Evolutionary conservation across 106 monocot species (phyloP), one percentile per base, ranked within the genome.

Genomic region (Dendrobium officinale): DNA sequence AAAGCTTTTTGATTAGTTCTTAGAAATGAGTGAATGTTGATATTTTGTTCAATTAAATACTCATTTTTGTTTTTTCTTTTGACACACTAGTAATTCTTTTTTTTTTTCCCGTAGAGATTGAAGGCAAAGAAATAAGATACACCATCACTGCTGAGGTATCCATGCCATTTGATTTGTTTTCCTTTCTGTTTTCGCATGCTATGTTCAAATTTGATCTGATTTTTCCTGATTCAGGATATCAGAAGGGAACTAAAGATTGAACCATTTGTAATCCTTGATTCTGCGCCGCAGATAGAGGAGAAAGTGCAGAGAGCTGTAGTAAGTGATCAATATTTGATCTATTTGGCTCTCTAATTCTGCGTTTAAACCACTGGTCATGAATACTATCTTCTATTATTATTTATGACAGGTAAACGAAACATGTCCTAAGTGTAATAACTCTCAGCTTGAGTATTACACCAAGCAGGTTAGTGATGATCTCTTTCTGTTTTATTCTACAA

Each of bases 381-480:
- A 72, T 2, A 42, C 44, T 27, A 11, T 48, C 56, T 74, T 54
- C 15, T 49, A 8, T 22, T 76, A 5, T 29, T 19, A 49, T 24
- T 44, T 67, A 66, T 24, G 47, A 79, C 54, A 95, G 95, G 85
- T 85, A 44, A 92, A 87, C 59, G 84, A 86, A 83, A 20, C 87
- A 18, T 95, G 95, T 68, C 89, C 90, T 7, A 55, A 86, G 18
- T 95, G 95, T 67, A 55, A 81, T 9, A 49, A 95, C 59, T 87
- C 90, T 6, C 77, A 95, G 77, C 90, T 91, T 67, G 86, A 91
- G 73, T 95, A 92, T 81, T 89, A 91, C 78, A 95, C 87, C 55
- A 87, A 83, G 72, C 92, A 95, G 88, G 94, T 94, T 75, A 17
- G 44, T 17, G n/a, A 17, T 22, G n/a, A 75, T 18, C 43, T 44